phyloP scores from a whole-genome alignment of 768 basidiomycete genomes.

The Pleurotus giganteus region DNA sequence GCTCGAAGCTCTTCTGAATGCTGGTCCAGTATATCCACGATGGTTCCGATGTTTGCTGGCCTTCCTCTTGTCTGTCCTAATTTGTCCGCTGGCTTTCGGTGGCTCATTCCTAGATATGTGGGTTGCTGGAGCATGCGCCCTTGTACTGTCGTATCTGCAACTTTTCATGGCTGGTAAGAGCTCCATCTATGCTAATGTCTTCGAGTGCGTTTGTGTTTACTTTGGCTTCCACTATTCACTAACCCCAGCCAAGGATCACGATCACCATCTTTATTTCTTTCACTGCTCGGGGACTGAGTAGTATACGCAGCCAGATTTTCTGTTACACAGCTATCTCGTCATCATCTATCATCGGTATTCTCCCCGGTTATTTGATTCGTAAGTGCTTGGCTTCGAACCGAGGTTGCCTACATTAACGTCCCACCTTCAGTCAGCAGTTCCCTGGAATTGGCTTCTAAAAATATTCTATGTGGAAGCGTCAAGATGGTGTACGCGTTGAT shows the following conservation, averaged over 20 bases:
- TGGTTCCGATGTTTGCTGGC: slow-evolving; percentile 65
- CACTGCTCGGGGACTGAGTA: slow-evolving; percentile 76
- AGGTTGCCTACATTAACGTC: slow-evolving; percentile 8
- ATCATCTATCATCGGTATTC: slow-evolving; percentile 81
- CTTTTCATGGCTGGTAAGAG: slow-evolving; percentile 73
- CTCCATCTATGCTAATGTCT: slow-evolving; percentile 84
- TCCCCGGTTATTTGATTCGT: slow-evolving; percentile 88
- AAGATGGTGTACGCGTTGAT: slow-evolving; percentile 90
- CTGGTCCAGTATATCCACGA: slow-evolving; percentile 62
- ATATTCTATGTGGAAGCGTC: slow-evolving; percentile 80
- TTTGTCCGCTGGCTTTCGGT: slow-evolving; percentile 84
- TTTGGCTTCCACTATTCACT: slow-evolving; percentile 3
- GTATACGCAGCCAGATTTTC: slow-evolving; percentile 73
- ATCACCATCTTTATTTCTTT: slow-evolving; percentile 82
- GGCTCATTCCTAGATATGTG: slow-evolving; percentile 85
- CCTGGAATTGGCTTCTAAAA: slow-evolving; percentile 81
- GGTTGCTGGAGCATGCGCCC: slow-evolving; percentile 70
- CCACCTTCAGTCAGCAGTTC: slow-evolving; percentile 63
- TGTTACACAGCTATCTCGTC: slow-evolving; percentile 93
- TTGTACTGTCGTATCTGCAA: slow-evolving; percentile 67
- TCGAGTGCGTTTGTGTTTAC: slow-evolving; percentile 61
- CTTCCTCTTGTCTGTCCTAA: slow-evolving; percentile 69
- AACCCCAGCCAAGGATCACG: slow-evolving; percentile 57
- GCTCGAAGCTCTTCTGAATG: slow-evolving; percentile 60
- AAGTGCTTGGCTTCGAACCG: slow-evolving; percentile 22